These are phyloP conservation scores for Grosmannia huntii DNA, from an alignment of 2,329 filamentous ascomycete species.

Conservation along the genomic window DNA sequence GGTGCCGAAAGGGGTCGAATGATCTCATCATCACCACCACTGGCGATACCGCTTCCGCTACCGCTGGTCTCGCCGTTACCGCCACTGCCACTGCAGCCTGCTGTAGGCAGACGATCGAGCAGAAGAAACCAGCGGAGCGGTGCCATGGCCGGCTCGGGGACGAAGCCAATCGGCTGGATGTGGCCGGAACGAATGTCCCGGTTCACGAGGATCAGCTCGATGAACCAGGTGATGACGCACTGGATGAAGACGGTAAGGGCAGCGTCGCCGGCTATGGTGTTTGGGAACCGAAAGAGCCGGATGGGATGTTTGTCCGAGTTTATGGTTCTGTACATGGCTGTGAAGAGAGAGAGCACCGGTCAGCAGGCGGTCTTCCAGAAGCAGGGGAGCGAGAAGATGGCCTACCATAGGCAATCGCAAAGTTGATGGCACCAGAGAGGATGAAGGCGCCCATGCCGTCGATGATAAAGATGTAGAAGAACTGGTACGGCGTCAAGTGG, in stretches of 20 bases:
- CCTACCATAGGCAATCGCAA: constrained; percentile 37
- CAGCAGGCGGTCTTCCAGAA: not conserved
- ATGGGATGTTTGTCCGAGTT: constrained; percentile 25
- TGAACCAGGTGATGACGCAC: constrained; percentile 36
- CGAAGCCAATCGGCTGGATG: constrained; percentile 35
- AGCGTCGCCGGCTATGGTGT: constrained; percentile 36
- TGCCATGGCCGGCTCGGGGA: constrained; percentile 19
- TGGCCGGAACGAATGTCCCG: constrained; percentile 30
- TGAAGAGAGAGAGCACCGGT: constrained; percentile 6
- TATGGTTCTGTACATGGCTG: constrained; percentile 34
- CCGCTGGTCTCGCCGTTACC: not conserved
- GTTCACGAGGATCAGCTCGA: constrained; percentile 34
- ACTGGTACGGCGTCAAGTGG: constrained; percentile 28
- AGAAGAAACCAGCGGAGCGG: constrained; percentile 32
- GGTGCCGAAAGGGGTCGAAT: constrained; percentile 1
- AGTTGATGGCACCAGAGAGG: constrained; percentile 38
- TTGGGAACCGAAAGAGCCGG: constrained; percentile 35
- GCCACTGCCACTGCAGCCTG: not conserved
- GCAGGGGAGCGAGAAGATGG: not conserved
- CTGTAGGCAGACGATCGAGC: constrained; percentile 18
- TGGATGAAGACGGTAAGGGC: constrained; percentile 39
- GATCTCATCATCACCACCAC: not conserved
- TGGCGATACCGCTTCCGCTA: not conserved
- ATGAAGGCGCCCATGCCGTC: constrained; percentile 33
- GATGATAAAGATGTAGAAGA: constrained; percentile 34